Evolutionary conservation across 2,329 filamentous ascomycete genomes (phyloP).

Genomic region (Fusarium odoratissimum): DNA sequence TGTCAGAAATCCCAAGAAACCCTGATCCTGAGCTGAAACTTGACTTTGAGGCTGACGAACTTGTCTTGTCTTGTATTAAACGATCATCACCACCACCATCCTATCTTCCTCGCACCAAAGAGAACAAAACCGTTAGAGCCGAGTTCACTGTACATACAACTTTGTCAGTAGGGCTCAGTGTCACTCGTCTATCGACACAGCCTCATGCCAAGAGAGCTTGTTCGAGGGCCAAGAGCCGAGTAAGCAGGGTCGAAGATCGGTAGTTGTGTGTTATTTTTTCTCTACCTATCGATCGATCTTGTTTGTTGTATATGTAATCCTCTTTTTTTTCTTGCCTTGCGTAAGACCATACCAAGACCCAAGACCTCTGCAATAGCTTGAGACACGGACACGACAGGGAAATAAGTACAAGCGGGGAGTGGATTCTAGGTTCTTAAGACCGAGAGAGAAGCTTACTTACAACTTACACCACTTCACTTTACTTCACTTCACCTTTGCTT

Average conservation of each 20-base stretch:
- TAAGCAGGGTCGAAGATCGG: conserved; percentile 3
- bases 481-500: background rate
- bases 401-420: conserved; percentile 22
- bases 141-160: background rate
- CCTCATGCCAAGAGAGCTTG: conserved; percentile 30
- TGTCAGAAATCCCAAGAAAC: conserved; percentile 11
- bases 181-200: conserved; percentile 26
- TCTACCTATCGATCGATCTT: background rate
- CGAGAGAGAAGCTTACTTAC: background rate
- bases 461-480: conserved; percentile 2
- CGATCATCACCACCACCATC: background rate
- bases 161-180: background rate
- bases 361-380: conserved; percentile 5
- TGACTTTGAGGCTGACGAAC: conserved; percentile 34
- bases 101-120: background rate
- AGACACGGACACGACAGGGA: conserved; percentile 19
- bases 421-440: conserved; percentile 5
- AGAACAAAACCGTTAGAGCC: background rate
- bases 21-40: conserved; percentile 17
- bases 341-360: conserved; percentile 20
- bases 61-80: conserved; percentile 2
- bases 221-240: conserved; percentile 11
- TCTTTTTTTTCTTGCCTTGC: background rate
- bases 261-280: conserved; percentile 4
- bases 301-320: background rate